phyloP scores from a whole-genome alignment of 2,329 filamentous ascomycete genomes.

The Hypocreales sp. region DNA sequence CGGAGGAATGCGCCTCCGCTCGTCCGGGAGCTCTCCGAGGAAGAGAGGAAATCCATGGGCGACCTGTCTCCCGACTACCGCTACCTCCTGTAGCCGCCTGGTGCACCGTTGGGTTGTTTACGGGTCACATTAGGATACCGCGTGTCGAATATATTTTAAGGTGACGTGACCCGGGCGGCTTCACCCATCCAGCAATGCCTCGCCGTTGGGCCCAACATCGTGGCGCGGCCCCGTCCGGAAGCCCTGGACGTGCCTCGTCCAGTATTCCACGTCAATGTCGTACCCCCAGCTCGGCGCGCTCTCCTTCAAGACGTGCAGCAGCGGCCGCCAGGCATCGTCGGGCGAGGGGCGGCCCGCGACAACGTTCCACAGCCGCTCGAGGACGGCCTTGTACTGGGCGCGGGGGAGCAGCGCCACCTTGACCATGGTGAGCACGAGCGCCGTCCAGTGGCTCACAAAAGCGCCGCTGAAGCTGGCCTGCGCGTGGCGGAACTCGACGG shows the following conservation, averaged over 20 bases:
- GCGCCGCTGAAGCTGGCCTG: conserved; percentile 3
- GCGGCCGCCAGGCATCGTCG: not conserved
- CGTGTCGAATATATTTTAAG: too few species aligned
- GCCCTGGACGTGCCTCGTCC: not conserved
- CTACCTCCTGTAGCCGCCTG: conserved; percentile 31
- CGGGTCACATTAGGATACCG: too few species aligned
- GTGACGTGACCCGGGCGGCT: too few species aligned
- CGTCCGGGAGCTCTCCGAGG: conserved; percentile 31
- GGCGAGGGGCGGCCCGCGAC: not conserved
- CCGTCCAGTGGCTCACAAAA: conserved; percentile 5
- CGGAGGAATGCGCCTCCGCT: conserved; percentile 33
- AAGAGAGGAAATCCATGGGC: conserved; percentile 45
- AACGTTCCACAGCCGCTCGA: not conserved
- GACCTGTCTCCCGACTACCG: conserved; percentile 45
- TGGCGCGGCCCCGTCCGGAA: not conserved
- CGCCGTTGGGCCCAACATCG: not conserved
- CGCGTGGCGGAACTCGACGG: conserved; percentile 7
- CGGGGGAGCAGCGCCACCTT: conserved; percentile 4
- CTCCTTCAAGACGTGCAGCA: not conserved
- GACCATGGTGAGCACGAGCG: conserved; percentile 4
- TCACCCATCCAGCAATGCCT: not conserved
- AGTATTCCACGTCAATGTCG: not conserved
- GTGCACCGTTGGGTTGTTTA: too few species aligned
- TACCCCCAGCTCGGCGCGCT: not conserved
- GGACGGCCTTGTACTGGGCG: conserved; percentile 1